Evolutionary conservation across 805 yeast genomes (phyloP).

Genomic region (Schwanniomyces polymorphus): DNA sequence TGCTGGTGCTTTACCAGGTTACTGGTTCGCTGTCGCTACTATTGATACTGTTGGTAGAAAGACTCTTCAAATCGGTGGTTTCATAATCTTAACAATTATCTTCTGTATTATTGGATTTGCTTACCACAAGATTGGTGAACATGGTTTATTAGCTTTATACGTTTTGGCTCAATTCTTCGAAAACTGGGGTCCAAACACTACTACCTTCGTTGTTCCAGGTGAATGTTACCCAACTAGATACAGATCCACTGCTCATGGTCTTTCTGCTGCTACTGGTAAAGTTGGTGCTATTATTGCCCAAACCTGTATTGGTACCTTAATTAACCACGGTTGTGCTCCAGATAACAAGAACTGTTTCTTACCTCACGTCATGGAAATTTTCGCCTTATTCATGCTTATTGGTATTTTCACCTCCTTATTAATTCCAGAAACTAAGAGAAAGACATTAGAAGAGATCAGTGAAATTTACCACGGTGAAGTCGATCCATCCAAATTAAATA

Average conservation of each 20-base stretch:
- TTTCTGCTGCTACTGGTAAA: conserved; percentile 90
- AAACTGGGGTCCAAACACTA: conserved; percentile 91
- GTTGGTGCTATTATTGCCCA: conserved; percentile 92
- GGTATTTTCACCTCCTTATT: conserved; percentile 68
- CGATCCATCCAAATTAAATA: conserved; percentile 41
- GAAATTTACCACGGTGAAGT: conserved; percentile 84
- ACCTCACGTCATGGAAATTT: conserved; percentile 92
- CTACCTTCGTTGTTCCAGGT: conserved; percentile 89
- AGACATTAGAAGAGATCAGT: conserved; percentile 80
- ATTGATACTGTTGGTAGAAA: conserved; percentile 83
- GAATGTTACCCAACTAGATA: conserved; percentile 93
- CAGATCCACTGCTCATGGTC: conserved; percentile 94
- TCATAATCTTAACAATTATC: conserved; percentile 65
- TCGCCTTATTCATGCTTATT: conserved; percentile 85
- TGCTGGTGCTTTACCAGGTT: conserved; percentile 96
- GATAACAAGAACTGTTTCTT: conserved; percentile 70
- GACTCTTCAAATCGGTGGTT: conserved; percentile 77
- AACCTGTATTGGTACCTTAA: conserved; percentile 81
- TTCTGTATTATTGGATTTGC: conserved; percentile 85
- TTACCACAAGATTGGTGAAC: conserved; percentile 64
- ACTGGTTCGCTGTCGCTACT: conserved; percentile 82
- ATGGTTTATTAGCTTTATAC: conserved; percentile 75
- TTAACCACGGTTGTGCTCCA: conserved; percentile 72
- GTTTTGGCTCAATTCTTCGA: conserved; percentile 83
- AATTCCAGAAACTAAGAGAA: conserved; percentile 89